These are phyloP conservation scores for Apiotrichum brassicae DNA, from an alignment of 1,284 basidiomycete species.

Conservation along the genomic window DNA sequence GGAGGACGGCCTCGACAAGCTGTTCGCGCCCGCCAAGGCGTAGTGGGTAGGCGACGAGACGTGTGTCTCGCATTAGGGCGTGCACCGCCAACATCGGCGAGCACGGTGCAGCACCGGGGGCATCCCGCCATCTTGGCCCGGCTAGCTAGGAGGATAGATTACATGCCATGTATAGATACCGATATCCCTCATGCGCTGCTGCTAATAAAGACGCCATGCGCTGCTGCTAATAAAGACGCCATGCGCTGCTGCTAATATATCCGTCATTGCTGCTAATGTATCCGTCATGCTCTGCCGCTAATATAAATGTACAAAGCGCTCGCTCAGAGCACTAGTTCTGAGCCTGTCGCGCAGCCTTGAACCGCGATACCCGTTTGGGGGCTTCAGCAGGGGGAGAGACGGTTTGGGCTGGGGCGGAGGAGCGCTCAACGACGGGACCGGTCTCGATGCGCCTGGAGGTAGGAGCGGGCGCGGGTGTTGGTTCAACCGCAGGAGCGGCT, in stretches of 20 bases:
- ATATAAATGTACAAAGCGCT: not conserved
- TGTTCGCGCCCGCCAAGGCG: slow-evolving; percentile 10
- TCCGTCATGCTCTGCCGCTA: too few species aligned
- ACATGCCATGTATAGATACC: slow-evolving; percentile 6
- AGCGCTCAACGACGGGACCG: slow-evolving; percentile 4
- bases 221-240: too few species aligned
- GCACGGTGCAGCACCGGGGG: too few species aligned
- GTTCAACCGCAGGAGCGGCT: not conserved
- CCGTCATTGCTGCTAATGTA: too few species aligned
- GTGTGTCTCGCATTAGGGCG: too few species aligned
- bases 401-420: not conserved
- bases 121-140: too few species aligned
- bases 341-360: slow-evolving; percentile 38
- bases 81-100: too few species aligned
- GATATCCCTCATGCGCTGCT: not conserved
- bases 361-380: slow-evolving; percentile 36
- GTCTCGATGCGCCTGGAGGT: slow-evolving; percentile 1
- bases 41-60: not conserved
- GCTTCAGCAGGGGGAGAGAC: slow-evolving; percentile 8
- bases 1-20: slow-evolving; percentile 42
- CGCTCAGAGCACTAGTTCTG: not conserved
- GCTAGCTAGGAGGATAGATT: slow-evolving; percentile 4
- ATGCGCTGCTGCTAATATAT: too few species aligned
- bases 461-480: not conserved
- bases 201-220: too few species aligned